Evolutionary conservation across 371 early-diverging fungal species (phyloP), one percentile per base, ranked within the genome.

Genomic region (Mortierella sp.): DNA sequence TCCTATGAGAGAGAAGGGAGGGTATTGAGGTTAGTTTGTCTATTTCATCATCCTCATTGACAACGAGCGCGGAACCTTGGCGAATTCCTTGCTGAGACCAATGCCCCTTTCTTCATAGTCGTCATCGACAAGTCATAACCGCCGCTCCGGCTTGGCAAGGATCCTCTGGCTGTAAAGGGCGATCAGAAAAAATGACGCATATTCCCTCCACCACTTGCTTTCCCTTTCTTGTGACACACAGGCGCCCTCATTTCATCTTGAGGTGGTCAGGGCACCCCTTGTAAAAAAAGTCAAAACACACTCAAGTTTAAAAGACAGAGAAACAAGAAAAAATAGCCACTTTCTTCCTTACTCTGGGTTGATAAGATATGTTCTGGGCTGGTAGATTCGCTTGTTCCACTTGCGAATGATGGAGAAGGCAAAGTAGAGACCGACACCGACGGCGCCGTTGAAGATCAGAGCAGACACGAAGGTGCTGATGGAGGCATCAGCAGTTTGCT

Each of bases 281-380:
- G 4, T 16, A 16, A 31, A 1, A 8, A 38, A 24, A 68, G 44
- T 2, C 68, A 68, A 11, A 14, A 57, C 34, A 45, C 24, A 1
- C 31, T 5, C 42, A 38, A 19, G 38, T 21, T 60, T 31, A 31
- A 63, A 63, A 34, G 63, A 21, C 63, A 63, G 21, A 21, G 19
- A 55, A 42, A 60, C 10, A 19, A 24, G 13, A 3, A 24, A 19
- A 34, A 28, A 14, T 34, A 48, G 24, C 42, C n/a, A n/a, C n/a
- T n/a, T n/a, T 13, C 24, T 16, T 28, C 42, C 80, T 54, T 92
- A 93, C 94, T 89, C 90, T 87, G 94, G 90, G 31, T 80, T 88
- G 38, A 94, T 92, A 19, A 94, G 89, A 77, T 94, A 94, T 19
- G 94, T 92, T 73, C 95, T 88, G 16, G 96, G 96, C 70, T 93